These are phyloP conservation scores for Xylaria sp. DNA, from an alignment of 2,329 filamentous ascomycete species.

Conservation along the genomic window DNA sequence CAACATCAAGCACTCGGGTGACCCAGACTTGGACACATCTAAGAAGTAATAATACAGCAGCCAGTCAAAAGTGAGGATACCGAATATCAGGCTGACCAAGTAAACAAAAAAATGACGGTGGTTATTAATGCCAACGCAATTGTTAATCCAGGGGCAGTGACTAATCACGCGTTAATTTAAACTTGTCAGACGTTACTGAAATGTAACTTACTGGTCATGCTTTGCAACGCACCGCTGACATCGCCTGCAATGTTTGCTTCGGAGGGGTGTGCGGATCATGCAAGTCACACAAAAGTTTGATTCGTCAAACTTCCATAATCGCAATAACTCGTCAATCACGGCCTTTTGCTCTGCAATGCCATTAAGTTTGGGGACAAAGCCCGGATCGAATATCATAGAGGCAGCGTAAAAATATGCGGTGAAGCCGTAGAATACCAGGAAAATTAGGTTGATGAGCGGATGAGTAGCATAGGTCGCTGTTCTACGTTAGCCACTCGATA, in stretches of 20 bases:
- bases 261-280: constrained; percentile 91
- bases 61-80: constrained; percentile 77
- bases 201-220: constrained; percentile 84
- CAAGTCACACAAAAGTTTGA: constrained; percentile 93
- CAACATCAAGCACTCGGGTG: constrained; percentile 76
- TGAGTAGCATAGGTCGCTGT: constrained; percentile 72
- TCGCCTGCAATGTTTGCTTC: constrained; percentile 94
- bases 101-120: constrained; percentile 96
- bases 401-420: constrained; percentile 88
- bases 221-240: constrained; percentile 95
- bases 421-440: constrained; percentile 71
- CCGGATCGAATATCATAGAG: constrained; percentile 89
- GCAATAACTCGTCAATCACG: constrained; percentile 87
- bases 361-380: constrained; percentile 89
- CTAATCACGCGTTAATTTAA: constrained; percentile 58
- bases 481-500: constrained; percentile 48
- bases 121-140: constrained; percentile 95
- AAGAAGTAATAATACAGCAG: constrained; percentile 78
- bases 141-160: constrained; percentile 98
- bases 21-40: constrained; percentile 63
- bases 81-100: constrained; percentile 79
- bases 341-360: constrained; percentile 91
- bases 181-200: constrained; percentile 3
- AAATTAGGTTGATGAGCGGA: constrained; percentile 82
- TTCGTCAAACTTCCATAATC: constrained; percentile 90